Base-by-base conservation (phyloP, 2,329 filamentous ascomycete genomes). In the Nothophaeocryptopus gaeumannii region DNA sequence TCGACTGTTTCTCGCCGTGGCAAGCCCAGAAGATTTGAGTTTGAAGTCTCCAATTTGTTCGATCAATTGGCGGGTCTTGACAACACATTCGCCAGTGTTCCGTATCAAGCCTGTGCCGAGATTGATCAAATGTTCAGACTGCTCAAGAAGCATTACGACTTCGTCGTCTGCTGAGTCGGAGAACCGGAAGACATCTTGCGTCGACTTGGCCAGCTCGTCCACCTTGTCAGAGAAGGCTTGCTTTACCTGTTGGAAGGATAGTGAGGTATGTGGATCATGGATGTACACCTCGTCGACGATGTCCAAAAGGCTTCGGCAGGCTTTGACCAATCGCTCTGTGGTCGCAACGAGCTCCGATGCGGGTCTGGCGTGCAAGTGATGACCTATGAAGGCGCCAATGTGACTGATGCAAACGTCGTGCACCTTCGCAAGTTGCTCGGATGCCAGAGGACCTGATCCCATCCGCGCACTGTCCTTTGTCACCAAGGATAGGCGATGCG, bases 361-460 rank as follows among this genome's bases (percentile, higher is more conserved):
- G 7, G 90, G 93, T 55, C 93, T 86, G n/a, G 91, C 93, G 67
- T 96, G 90, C 53, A 96, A 77, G 69, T 96, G 89, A 48, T 96
- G 79, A 12, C 93, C 93, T 66, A 97, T 92, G 67, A 97, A 96
- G 4, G 89, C 95, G 43, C 89, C 92, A 44, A 99, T 81, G 64
- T 91, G 87, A 5, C 91, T 93, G 45, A 99, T 75, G 64, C 97
- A 96, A 7, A 82, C 82, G 71, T 97, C 91, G 72, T 96, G 90
- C 43, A 84, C 87, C 42, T 80, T 77, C 62, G 83, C 86, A 41
- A 97, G 79, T 59, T 85, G 85, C 67, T 91, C 87, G 2, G 91
- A 96, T 31, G 93, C 88, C 52, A 96, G 77, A 62, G 88, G 86
- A 5, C 55, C 53, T 84, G 81, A 37, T 30, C 13, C 40, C 2